phyloP scores from a whole-genome alignment of 2,329 filamentous ascomycete species.

The Fusarium dimerum region DNA sequence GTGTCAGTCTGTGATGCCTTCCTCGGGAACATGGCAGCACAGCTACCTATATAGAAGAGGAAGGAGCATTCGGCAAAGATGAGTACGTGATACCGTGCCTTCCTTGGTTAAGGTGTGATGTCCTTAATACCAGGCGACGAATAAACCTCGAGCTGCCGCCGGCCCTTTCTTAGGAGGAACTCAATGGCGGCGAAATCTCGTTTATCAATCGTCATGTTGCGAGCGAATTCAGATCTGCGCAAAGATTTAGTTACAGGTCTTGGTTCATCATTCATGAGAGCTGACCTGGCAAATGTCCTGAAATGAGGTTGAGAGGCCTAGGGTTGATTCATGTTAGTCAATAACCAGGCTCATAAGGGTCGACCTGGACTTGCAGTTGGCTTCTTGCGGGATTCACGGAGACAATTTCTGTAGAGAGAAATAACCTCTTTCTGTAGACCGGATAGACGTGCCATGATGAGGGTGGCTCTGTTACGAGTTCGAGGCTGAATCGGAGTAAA shows the following conservation, averaged over 20 bases:
- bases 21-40: too few species aligned
- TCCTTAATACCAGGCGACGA: conserved; percentile 79
- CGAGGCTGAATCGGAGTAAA: not conserved
- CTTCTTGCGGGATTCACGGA: conserved; percentile 80
- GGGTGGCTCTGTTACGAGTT: not conserved
- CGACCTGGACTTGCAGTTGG: conserved; percentile 55
- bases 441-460: conserved; percentile 53
- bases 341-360: not conserved
- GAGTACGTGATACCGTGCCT: not conserved
- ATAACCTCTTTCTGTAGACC: conserved; percentile 91
- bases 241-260: conserved; percentile 1
- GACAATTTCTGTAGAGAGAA: conserved; percentile 80
- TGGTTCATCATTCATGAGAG: not conserved
- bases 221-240: conserved; percentile 72
- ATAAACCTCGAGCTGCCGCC: conserved; percentile 79
- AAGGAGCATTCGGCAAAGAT: not conserved
- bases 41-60: not conserved
- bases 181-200: conserved; percentile 87
- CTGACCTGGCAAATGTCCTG: conserved; percentile 62
- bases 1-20: too few species aligned
- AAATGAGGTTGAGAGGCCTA: conserved; percentile 61
- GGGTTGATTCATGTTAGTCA: conserved; percentile 11
- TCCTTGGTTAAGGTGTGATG: conserved; percentile 48
- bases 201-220: conserved; percentile 68
- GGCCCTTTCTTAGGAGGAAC: conserved; percentile 79